Evolutionary conservation across 805 yeast genomes (phyloP).

Genomic region (Soucietia sequanensis): DNA sequence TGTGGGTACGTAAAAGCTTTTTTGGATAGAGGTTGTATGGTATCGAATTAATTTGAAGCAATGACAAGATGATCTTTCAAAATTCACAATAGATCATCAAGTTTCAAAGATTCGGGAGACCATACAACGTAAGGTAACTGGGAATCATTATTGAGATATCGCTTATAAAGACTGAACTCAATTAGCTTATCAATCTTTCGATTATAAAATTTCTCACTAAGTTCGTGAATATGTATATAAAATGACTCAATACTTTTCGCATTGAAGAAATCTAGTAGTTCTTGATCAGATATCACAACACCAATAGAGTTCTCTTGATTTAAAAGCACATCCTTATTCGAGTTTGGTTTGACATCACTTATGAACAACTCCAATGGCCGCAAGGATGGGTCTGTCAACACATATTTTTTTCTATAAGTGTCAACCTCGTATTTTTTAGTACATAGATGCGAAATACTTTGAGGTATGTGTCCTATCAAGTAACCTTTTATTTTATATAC

Average conservation of each 20-base stretch:
- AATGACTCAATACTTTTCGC: constrained; percentile 12
- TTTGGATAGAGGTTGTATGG: no score
- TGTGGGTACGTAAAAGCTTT: constrained; percentile 1
- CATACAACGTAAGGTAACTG: no score
- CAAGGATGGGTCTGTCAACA: constrained; percentile 21
- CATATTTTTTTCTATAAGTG: constrained; percentile 4
- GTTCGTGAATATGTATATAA: constrained; percentile 7
- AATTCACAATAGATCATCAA: no score
- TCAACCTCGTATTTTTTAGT: constrained; percentile 21
- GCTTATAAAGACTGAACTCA: no score
- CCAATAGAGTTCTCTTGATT: constrained; percentile 11
- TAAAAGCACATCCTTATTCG: constrained; percentile 4
- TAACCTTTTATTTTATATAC: constrained; percentile 17
- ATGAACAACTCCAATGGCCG: constrained; percentile 24
- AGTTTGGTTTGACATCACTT: constrained; percentile 9
- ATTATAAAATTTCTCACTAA: no score
- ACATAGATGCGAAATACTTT: constrained; percentile 24
- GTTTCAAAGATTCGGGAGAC: no score
- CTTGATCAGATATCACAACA: constrained; percentile 12
- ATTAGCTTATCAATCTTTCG: no score
- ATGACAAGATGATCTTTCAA: no score
- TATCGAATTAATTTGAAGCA: no score
- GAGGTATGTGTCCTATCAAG: constrained; percentile 24
- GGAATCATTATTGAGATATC: no score
- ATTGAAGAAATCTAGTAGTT: constrained; percentile 11